Base-by-base conservation (phyloP, 2,329 filamentous ascomycete genomes). In the Cytospora leucostoma region DNA sequence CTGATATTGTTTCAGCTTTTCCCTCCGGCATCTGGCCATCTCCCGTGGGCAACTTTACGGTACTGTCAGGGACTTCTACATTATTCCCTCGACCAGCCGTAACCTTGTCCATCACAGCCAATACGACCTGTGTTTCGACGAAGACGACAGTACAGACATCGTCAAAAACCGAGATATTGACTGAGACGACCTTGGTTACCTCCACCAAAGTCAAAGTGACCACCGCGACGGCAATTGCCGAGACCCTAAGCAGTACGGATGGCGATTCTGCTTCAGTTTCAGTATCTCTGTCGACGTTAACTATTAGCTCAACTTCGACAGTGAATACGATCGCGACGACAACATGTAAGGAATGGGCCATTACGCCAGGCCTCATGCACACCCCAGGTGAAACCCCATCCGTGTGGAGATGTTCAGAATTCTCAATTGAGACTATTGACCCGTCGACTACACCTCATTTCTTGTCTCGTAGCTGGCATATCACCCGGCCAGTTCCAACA, bases 61-160 rank as follows among this genome's bases (percentile, higher is more conserved):
- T 47, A 21, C 8, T 47, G 8, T 21, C 44, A 12, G 44, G 44
- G 44, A 21, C 44, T 10, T 47, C 19, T 21, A n/a, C 44, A 21
- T 11, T 7, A 7, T 19, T 10, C 21, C 44, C 8, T 1, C 44
- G 15, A 21, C 5, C 38, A 7, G n/a, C 44, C 1, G 10, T 47
- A 17, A 32, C 35, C 17, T 19, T 49, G 38, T 49, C 58, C 59
- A 33, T 55, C 33, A 55, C 51, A 32, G 59, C 49, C 19, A 55
- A 61, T 15, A 61, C 59, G 7, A 61, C 38, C 7, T 61, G 59
- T 15, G 12, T 61, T 15, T 50, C 51, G 19, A 61, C 59, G 15
- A 51, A 55, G 32, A 55, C 59, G 32, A 55, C 59, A 11, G 10
- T 55, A 8, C 27, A 44, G 5, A 61, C 44, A 11, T 19, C 44